phyloP scores from a whole-genome alignment of 768 basidiomycete genomes.

The Agrocybe praecox region DNA sequence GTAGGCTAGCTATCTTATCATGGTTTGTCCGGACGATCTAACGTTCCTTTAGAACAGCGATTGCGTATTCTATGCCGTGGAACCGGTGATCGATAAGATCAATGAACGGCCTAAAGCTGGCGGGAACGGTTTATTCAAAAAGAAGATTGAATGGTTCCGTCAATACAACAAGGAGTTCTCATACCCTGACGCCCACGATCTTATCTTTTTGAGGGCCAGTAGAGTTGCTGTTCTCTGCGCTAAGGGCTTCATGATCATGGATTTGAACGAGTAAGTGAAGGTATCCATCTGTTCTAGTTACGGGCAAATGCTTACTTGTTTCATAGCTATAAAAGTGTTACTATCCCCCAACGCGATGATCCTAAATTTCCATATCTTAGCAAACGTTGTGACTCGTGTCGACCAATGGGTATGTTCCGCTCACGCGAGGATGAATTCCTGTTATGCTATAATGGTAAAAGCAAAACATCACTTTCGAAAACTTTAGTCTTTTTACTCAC shows the following conservation, averaged over 20 bases:
- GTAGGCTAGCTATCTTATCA: conserved; percentile 28
- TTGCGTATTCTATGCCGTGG: conserved; percentile 90
- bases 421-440: conserved; percentile 87
- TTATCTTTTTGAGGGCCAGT: conserved; percentile 83
- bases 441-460: conserved; percentile 83
- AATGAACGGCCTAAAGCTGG: conserved; percentile 70
- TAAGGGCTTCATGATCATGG: conserved; percentile 98
- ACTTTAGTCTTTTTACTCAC: background rate
- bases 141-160: conserved; percentile 90
- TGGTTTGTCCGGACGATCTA: background rate
- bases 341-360: conserved; percentile 79
- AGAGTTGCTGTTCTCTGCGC: conserved; percentile 91
- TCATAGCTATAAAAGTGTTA: conserved; percentile 78
- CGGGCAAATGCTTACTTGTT: background rate
- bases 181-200: conserved; percentile 82
- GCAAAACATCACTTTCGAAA: background rate
- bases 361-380: conserved; percentile 65
- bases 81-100: conserved; percentile 88
- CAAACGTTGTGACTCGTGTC: conserved; percentile 79
- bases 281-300: background rate
- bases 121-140: conserved; percentile 58
- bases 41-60: conserved; percentile 43
- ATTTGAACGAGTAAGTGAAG: conserved; percentile 79
- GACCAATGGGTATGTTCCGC: conserved; percentile 90
- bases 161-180: conserved; percentile 82